phyloP scores from a whole-genome alignment of 148 eudicot genomes.

The Amaranthus hypochondriacus region DNA sequence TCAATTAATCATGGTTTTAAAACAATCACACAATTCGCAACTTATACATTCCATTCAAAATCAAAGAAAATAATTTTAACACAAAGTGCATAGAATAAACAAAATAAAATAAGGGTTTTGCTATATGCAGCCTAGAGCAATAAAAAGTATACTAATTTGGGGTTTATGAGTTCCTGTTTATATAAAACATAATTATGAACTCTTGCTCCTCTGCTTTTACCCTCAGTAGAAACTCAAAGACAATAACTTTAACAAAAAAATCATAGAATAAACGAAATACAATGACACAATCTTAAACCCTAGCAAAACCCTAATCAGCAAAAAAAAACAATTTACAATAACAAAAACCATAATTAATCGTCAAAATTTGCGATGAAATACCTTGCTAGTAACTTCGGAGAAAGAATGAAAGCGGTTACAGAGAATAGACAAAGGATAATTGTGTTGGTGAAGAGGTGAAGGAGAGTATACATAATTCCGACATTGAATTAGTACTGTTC shows the following conservation, averaged over 20 bases:
- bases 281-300: conserved; percentile 24
- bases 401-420: conserved; percentile 41
- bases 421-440: conserved; percentile 10
- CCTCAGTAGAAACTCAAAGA: too few relatives aligned
- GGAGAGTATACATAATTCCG: conserved; percentile 29
- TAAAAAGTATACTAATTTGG: too few relatives aligned
- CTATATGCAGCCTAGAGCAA: too few relatives aligned
- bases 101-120: background rate
- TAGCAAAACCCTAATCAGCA: conserved; percentile 20
- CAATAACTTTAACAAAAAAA: background rate
- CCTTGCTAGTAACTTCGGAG: conserved; percentile 33
- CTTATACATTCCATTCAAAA: background rate
- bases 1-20: background rate
- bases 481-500: conserved; percentile 33
- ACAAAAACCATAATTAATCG: background rate
- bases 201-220: too few relatives aligned
- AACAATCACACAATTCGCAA: background rate
- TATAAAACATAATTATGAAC: too few relatives aligned
- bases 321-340: background rate
- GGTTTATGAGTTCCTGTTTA: too few relatives aligned
- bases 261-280: background rate
- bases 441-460: conserved; percentile 19
- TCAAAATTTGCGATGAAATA: conserved; percentile 12
- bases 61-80: background rate
- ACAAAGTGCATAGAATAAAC: background rate